These are phyloP conservation scores for Cercophora sp. DNA, from an alignment of 495 filamentous ascomycete species.

Conservation along the genomic window DNA sequence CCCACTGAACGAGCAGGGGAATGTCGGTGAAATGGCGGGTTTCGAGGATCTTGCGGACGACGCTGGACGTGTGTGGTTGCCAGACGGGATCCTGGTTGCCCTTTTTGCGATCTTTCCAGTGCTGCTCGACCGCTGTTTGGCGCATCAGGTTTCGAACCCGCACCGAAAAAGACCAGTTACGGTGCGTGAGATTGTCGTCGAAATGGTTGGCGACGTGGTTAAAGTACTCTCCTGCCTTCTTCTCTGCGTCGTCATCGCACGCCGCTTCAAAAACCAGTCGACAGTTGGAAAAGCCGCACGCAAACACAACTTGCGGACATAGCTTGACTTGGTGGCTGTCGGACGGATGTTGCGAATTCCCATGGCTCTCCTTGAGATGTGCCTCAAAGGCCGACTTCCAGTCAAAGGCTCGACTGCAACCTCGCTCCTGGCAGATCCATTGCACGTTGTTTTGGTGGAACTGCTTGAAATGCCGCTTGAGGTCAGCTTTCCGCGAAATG, in stretches of 20 bases:
- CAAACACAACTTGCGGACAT: slow-evolving; percentile 24
- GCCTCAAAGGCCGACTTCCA: slow-evolving; percentile 21
- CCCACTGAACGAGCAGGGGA: slow-evolving; percentile 17
- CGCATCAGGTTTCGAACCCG: slow-evolving; percentile 26
- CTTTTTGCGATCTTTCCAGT: slow-evolving; percentile 19
- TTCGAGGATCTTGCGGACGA: slow-evolving; percentile 24
- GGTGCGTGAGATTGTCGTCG: slow-evolving; percentile 16
- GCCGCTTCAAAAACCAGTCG: slow-evolving; percentile 22
- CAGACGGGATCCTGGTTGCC: slow-evolving; percentile 13
- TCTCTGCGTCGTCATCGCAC: slow-evolving; percentile 10
- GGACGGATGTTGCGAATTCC: slow-evolving; percentile 8
- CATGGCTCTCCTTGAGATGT: slow-evolving; percentile 22
- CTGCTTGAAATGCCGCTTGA: slow-evolving; percentile 25
- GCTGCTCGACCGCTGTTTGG: slow-evolving; percentile 9
- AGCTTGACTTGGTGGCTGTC: slow-evolving; percentile 14
- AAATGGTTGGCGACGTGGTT: slow-evolving; percentile 25
- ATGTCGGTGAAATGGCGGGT: slow-evolving; percentile 20
- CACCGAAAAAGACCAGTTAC: slow-evolving; percentile 22
- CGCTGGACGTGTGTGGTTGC: slow-evolving; percentile 21
- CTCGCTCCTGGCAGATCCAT: slow-evolving; percentile 21
- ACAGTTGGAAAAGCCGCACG: slow-evolving; percentile 26
- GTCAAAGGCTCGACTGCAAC: slow-evolving; percentile 22
- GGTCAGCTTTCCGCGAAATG: slow-evolving; percentile 21
- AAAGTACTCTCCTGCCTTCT: slow-evolving; percentile 21
- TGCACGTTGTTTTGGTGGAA: slow-evolving; percentile 23